A percentile compares a stretch with the other conserved stretches of the same genome.
phyloP scores from a whole-genome alignment of 2,329 filamentous ascomycete genomes.

The Nannizzia gypsea region DNA sequence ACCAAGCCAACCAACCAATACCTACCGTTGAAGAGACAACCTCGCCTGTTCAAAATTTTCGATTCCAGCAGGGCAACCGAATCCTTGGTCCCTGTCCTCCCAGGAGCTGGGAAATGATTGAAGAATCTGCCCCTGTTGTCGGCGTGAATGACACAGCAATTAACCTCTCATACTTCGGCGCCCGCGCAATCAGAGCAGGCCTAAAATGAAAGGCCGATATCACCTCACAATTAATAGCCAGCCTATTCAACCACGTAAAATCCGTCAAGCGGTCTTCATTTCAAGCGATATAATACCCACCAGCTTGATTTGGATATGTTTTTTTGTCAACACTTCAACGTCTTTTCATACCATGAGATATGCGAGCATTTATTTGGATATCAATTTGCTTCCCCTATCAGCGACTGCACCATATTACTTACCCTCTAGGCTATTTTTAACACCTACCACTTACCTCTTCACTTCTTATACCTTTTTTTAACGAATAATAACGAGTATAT shows the following conservation, averaged over 20 bases:
- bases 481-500: neutral
- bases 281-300: neutral
- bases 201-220: neutral
- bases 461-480: slow-evolving; percentile 1
- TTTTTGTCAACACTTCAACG: neutral
- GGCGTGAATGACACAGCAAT: slow-evolving; percentile 37
- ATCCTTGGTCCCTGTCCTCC: slow-evolving; percentile 26
- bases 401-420: neutral
- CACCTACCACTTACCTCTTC: neutral
- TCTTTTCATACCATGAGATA: neutral
- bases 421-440: neutral
- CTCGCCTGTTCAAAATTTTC: slow-evolving; percentile 23
- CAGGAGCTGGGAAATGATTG: slow-evolving; percentile 35
- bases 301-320: neutral
- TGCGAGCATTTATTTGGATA: slow-evolving; percentile 2
- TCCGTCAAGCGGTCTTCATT: neutral
- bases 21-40: slow-evolving; percentile 12
- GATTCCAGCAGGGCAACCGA: slow-evolving; percentile 28
- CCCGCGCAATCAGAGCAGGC: slow-evolving; percentile 19
- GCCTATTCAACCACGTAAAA: neutral
- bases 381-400: neutral
- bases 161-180: slow-evolving; percentile 32
- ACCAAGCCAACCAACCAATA: neutral
- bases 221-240: too few relatives aligned
- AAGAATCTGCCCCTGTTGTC: slow-evolving; percentile 34